Conservation (phyloP, 371 early-diverging fungal genomes). For the Mortierella sp. region DNA sequence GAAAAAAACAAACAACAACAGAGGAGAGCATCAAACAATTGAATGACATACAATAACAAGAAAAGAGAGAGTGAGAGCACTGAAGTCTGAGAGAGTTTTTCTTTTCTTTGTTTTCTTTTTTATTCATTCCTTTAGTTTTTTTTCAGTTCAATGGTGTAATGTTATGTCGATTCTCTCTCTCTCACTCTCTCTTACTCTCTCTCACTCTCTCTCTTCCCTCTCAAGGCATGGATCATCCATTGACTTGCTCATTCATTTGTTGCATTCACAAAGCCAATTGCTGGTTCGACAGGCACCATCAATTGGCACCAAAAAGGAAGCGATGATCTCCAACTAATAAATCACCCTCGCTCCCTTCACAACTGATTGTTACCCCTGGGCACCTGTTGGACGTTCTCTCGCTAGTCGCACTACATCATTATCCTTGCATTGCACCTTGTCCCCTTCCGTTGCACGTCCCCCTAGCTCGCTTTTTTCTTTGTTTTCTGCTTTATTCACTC, state of each 20-base stretch:
- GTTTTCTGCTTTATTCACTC: background rate
- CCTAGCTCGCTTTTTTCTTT: background rate
- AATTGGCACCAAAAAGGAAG: too few relatives aligned
- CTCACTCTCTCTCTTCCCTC: background rate
- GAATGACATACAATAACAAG: background rate
- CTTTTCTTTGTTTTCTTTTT: background rate
- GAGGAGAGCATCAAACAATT: background rate
- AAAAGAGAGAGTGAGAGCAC: background rate
- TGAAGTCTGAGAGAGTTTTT: background rate
- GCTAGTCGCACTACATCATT: background rate
- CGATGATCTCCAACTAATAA: too few relatives aligned
- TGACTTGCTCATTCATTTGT: too few relatives aligned
- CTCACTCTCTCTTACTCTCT: background rate
- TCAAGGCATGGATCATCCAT: too few relatives aligned
- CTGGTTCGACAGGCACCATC: too few relatives aligned
- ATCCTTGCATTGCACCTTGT: background rate
- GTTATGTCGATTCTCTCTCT: background rate
- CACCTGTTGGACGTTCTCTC: background rate
- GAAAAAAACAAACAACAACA: background rate
- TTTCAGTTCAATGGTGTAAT: background rate
- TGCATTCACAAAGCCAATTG: too few relatives aligned
- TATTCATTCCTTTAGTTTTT: background rate
- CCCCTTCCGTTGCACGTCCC: conserved; percentile 3
- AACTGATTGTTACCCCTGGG: too few relatives aligned
- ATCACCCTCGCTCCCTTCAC: too few relatives aligned